Conservation (phyloP, 495 filamentous ascomycete genomes). For the Symbiotaphrina buchneri region DNA sequence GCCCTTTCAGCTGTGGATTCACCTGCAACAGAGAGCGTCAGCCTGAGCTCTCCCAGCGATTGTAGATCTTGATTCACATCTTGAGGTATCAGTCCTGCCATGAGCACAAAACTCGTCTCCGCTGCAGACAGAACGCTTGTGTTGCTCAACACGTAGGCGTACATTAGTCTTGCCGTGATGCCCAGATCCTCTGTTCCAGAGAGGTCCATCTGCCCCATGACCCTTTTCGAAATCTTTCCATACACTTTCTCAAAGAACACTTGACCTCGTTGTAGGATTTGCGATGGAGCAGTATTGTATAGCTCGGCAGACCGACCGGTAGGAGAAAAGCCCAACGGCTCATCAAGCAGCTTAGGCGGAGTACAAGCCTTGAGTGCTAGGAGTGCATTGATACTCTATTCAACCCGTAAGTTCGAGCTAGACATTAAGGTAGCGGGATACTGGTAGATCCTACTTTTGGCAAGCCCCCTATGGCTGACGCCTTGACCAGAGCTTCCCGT, state of each 20-base stretch:
- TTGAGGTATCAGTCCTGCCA: constrained; percentile 32
- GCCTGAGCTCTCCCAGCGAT: too few relatives aligned
- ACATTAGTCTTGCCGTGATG: constrained; percentile 24
- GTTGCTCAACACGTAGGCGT: constrained; percentile 27
- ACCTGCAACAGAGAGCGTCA: too few relatives aligned
- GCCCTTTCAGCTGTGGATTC: constrained; percentile 31
- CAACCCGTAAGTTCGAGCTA: constrained; percentile 5
- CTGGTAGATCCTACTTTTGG: constrained; percentile 21
- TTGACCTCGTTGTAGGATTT: constrained; percentile 22
- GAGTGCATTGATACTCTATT: constrained; percentile 28
- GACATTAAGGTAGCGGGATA: background rate
- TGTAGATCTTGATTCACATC: constrained; percentile 18
- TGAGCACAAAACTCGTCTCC: constrained; percentile 28
- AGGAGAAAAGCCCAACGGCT: constrained; percentile 16
- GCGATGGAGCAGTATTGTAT: constrained; percentile 12
- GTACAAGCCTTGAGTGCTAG: constrained; percentile 22
- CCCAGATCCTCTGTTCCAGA: constrained; percentile 31
- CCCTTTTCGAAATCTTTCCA: constrained; percentile 23
- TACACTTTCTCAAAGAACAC: constrained; percentile 27
- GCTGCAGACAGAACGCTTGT: constrained; percentile 18
- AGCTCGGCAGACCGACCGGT: constrained; percentile 16
- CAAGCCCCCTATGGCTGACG: constrained; percentile 24
- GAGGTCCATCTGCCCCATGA: constrained; percentile 28
- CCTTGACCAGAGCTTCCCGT: constrained; percentile 30
- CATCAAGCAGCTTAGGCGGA: constrained; percentile 20